Conservation (phyloP, 83 land plant species). For the Diphasiastrum complanatum region DNA sequence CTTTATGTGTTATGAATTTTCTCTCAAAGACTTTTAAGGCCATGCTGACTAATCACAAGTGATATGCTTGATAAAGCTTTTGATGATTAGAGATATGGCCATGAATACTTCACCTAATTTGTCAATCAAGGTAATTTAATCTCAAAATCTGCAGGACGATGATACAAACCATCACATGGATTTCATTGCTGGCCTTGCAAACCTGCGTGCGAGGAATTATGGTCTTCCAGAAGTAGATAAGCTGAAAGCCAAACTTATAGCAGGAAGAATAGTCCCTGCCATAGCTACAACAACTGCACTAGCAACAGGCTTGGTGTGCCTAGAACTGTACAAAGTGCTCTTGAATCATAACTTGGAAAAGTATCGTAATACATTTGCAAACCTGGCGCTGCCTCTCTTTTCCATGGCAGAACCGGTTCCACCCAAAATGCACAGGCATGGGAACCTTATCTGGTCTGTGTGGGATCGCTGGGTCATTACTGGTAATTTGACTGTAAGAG, state of each 20-base stretch:
- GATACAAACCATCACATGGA: too few relatives aligned
- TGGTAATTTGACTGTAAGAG: not conserved
- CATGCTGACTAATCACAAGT: not conserved
- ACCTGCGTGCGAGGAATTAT: conserved; percentile 8
- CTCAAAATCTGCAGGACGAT: conserved; percentile 1
- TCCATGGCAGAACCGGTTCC: conserved; percentile 14
- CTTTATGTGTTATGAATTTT: too few relatives aligned
- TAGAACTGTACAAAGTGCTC: conserved; percentile 10
- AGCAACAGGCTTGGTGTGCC: conserved; percentile 8
- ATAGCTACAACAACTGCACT: conserved; percentile 7
- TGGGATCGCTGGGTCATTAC: conserved; percentile 14
- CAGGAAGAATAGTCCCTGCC: conserved; percentile 1
- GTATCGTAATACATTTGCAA: conserved; percentile 1
- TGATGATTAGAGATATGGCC: not conserved
- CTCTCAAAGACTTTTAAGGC: too few relatives aligned
- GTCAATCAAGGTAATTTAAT: too few relatives aligned
- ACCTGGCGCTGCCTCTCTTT: conserved; percentile 4
- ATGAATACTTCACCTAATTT: too few relatives aligned
- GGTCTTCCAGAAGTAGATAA: conserved; percentile 1
- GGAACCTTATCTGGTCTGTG: not conserved
- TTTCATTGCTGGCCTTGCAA: conserved; percentile 7
- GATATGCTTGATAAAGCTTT: not conserved
- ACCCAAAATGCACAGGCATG: conserved; percentile 6
- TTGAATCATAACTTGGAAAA: not conserved
- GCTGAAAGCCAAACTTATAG: conserved; percentile 5